A percentile compares a stretch with the other conserved stretches of the same genome.
Conservation (phyloP, 768 basidiomycete species). For the Pholiota microspora region DNA sequence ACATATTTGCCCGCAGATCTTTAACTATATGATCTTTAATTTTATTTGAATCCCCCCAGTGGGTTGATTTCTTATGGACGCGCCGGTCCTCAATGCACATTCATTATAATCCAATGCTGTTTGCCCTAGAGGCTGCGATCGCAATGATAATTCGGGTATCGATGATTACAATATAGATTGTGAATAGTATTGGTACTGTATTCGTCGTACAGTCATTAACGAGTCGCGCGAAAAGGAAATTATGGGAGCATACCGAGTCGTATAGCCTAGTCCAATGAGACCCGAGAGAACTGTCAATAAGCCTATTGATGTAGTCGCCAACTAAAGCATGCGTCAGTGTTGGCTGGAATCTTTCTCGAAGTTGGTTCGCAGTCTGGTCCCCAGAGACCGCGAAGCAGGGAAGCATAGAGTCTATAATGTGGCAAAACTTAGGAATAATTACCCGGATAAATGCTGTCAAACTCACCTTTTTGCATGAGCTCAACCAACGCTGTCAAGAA, state of each 20-base stretch:
- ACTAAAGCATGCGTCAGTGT: conserved; percentile 81
- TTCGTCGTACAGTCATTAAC: conserved; percentile 2
- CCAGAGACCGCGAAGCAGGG: conserved; percentile 92
- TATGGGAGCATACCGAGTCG: conserved; percentile 68
- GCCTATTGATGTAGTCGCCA: conserved; percentile 83
- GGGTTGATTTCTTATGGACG: neutral
- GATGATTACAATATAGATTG: conserved; percentile 70
- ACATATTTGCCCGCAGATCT: neutral
- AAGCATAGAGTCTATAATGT: conserved; percentile 69
- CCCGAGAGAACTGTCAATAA: conserved; percentile 88
- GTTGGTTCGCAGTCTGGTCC: conserved; percentile 83
- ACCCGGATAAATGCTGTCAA: neutral
- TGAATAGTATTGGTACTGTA: conserved; percentile 90
- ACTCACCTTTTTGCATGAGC: conserved; percentile 91
- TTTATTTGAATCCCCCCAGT: too few relatives aligned
- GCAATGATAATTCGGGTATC: neutral
- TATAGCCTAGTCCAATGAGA: conserved; percentile 96
- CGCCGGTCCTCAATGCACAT: neutral
- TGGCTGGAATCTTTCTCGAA: conserved; percentile 94
- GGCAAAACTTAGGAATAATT: conserved; percentile 3
- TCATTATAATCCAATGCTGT: neutral
- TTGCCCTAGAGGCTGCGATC: neutral
- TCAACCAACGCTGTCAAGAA: conserved; percentile 65
- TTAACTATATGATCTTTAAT: conserved; percentile 5
- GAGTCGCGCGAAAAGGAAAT: neutral